Evolutionary conservation across 768 basidiomycete genomes (phyloP), one percentile per base, ranked within the genome.

Genomic region (Roridomyces roridus): DNA sequence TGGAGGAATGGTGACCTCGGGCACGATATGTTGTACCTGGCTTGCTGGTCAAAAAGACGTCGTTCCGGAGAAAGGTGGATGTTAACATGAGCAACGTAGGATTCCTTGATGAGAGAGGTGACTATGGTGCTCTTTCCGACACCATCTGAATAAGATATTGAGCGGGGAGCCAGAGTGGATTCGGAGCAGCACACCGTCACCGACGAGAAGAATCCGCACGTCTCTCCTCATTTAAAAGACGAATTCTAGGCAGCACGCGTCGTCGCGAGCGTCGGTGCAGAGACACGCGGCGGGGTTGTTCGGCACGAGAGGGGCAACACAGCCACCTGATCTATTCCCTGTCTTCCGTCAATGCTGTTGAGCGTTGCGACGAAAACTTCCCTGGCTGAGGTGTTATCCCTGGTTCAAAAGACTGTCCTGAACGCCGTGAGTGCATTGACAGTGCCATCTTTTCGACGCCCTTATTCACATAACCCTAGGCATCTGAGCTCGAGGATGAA

Each of bases 101-200:
- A 88, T 72, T 96, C 94, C 72, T 98, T 98, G 75, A 99, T 98
- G 70, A 98, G 83, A 31, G 94, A 94, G 18, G 94, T 97, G 70
- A 98, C 87, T 69, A 98, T 95, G 42, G 94, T 95, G 72, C 94
- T 96, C 80, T 99, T 99, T 62, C 96, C 96, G 66, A 98, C 96
- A 63, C 92, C 93, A 80, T 96, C 95, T 98, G 71, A 35, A 57
- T 48, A 49, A 51, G 41, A 36, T 47, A 51, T 59, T 57, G 65
- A 56, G 60, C 46, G 55, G 47, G n/a, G 52, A 36, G 18, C 14
- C 36, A 26, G 37, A 24, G 45, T 25, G 36, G 35, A 20, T 26
- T 39, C 35, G 31, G 36, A 25, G 26, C 15, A 20, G 70, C 88
- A 65, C 63, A 94, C 94, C 94, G 75, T 97, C 95, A 61, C 95